These are phyloP conservation scores for Prunus mongolica DNA, from an alignment of 306 rosid genomes.

Conservation along the genomic window DNA sequence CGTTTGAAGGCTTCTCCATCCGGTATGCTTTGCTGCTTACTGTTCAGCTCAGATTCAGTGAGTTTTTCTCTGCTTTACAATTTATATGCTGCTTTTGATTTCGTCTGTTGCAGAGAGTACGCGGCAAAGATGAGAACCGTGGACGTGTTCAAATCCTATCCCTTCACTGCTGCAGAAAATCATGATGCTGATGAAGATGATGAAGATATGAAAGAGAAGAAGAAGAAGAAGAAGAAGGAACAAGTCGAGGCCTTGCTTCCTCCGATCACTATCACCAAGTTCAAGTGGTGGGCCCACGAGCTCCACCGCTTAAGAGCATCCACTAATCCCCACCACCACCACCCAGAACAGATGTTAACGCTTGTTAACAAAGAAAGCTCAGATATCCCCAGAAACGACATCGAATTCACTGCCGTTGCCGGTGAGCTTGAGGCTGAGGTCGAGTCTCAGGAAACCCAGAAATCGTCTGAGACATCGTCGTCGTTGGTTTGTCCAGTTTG, in stretches of 20 bases:
- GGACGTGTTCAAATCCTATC: conserved; percentile 73
- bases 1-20: conserved; percentile 74
- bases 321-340: background rate
- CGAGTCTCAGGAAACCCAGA: conserved; percentile 19
- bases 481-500: conserved; percentile 74
- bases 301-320: conserved; percentile 42
- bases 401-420: background rate
- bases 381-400: conserved; percentile 17
- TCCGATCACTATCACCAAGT: conserved; percentile 62
- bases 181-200: conserved; percentile 14
- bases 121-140: conserved; percentile 66
- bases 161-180: conserved; percentile 35
- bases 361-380: conserved; percentile 8
- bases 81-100: background rate
- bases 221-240: background rate
- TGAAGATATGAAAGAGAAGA: background rate
- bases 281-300: conserved; percentile 65
- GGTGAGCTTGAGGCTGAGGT: background rate
- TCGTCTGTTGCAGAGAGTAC: conserved; percentile 51
- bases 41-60: background rate
- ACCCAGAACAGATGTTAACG: background rate
- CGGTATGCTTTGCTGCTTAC: conserved; percentile 37
- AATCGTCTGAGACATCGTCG: background rate
- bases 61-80: background rate
- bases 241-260: conserved; percentile 55